Conservation (phyloP, 106 monocot genomes). For the Acorus gramineus region DNA sequence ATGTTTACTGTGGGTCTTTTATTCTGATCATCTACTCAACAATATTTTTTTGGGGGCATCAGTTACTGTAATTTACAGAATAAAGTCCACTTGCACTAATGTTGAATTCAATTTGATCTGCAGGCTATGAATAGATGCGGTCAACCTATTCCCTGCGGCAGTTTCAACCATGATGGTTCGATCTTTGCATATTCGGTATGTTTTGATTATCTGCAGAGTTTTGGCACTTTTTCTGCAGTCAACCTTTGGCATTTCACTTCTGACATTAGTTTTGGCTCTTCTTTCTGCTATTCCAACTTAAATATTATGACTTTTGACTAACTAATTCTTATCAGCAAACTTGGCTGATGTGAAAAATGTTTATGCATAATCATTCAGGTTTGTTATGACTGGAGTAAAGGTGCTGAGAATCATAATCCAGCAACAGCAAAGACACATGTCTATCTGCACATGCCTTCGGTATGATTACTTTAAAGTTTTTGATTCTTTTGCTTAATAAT, state of each 20-base stretch:
- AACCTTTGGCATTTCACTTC: too few species aligned
- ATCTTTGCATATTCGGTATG: constrained; percentile 92
- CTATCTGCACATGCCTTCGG: constrained; percentile 69
- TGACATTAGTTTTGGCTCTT: background rate
- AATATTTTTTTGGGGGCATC: too few species aligned
- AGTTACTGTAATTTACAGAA: too few species aligned
- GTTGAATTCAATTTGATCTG: background rate
- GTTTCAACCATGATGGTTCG: constrained; percentile 89
- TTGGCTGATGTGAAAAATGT: too few species aligned
- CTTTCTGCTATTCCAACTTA: too few species aligned
- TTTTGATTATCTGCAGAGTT: background rate
- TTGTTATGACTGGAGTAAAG: constrained; percentile 95
- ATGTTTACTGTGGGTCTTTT: too few species aligned
- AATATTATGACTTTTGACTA: too few species aligned
- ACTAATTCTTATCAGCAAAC: too few species aligned
- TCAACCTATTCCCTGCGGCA: constrained; percentile 75
- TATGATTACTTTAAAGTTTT: constrained; percentile 4
- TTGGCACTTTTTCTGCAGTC: background rate
- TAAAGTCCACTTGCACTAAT: too few species aligned
- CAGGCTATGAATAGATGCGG: constrained; percentile 75
- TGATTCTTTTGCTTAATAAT: background rate
- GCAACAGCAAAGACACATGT: constrained; percentile 76
- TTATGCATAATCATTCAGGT: constrained; percentile 25
- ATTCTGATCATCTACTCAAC: too few species aligned
- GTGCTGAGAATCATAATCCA: constrained; percentile 94